A percentile compares a stretch with the other conserved stretches of the same genome.
phyloP scores from a whole-genome alignment of 352 stramenopile species.

The Pythium guiyangense region DNA sequence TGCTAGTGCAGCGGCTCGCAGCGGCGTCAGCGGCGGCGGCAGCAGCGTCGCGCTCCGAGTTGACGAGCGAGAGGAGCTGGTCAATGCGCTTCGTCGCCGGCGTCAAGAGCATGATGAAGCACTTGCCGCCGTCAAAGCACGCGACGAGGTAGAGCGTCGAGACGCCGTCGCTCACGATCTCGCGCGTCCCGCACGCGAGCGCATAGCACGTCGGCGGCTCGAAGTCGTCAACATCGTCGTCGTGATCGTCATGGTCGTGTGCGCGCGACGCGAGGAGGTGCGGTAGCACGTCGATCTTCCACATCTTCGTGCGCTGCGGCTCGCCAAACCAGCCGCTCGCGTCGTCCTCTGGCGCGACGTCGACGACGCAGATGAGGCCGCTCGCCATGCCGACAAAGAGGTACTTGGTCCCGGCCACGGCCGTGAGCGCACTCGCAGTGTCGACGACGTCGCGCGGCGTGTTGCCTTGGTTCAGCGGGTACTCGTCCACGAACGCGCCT shows the following conservation, averaged over 20 bases:
- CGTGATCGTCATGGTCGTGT: neutral
- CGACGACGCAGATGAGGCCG: slow-evolving; percentile 63
- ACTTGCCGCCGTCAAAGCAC: slow-evolving; percentile 74
- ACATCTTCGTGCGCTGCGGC: slow-evolving; percentile 35
- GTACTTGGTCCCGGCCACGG: slow-evolving; percentile 43
- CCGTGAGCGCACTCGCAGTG: slow-evolving; percentile 38
- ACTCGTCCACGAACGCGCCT: slow-evolving; percentile 42
- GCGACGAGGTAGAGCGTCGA: slow-evolving; percentile 51
- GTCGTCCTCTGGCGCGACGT: slow-evolving; percentile 22
- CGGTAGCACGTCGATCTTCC: slow-evolving; percentile 75
- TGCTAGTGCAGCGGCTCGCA: slow-evolving; percentile 46
- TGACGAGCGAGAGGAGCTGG: slow-evolving; percentile 71
- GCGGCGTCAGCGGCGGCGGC: slow-evolving; percentile 19
- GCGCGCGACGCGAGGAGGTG: slow-evolving; percentile 24
- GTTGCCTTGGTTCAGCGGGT: slow-evolving; percentile 53
- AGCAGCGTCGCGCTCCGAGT: slow-evolving; percentile 41
- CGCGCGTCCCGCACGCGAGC: slow-evolving; percentile 45
- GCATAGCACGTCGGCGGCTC: slow-evolving; percentile 51
- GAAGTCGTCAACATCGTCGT: too few species aligned
- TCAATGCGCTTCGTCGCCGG: slow-evolving; percentile 55
- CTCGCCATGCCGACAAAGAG: slow-evolving; percentile 75
- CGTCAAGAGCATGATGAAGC: slow-evolving; percentile 74
- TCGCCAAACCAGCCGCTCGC: slow-evolving; percentile 29
- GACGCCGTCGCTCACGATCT: too few species aligned
- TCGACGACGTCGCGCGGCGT: slow-evolving; percentile 40